Evolutionary conservation across 139 green algal genomes (phyloP).

Genomic region (Prasinococcaceae sp.): DNA sequence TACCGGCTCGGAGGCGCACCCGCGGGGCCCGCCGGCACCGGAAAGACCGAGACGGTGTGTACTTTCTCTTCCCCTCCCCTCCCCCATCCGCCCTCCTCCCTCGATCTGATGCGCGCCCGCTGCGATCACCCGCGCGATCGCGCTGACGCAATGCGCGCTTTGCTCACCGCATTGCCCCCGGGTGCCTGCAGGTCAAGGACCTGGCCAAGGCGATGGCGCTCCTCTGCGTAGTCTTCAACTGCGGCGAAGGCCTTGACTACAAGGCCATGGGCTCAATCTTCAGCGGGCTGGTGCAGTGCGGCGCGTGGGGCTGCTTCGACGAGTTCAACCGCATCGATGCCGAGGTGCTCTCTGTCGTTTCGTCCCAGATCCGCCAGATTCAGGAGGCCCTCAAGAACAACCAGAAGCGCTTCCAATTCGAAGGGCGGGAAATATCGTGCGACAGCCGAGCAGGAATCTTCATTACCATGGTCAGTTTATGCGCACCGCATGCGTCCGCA

Average conservation of each 20-base stretch:
- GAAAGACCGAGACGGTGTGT: constrained; percentile 67
- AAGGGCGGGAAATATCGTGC: constrained; percentile 59
- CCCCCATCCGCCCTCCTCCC: too few relatives aligned
- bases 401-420: constrained; percentile 63
- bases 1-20: constrained; percentile 61
- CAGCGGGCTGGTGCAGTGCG: constrained; percentile 62
- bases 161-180: too few relatives aligned
- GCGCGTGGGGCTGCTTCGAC: constrained; percentile 76
- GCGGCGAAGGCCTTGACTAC: constrained; percentile 71
- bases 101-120: too few relatives aligned
- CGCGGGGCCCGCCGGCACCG: constrained; percentile 57
- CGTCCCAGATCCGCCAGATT: constrained; percentile 38
- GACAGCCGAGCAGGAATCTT: constrained; percentile 59
- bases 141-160: too few relatives aligned
- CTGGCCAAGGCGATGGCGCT: constrained; percentile 63
- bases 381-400: constrained; percentile 72
- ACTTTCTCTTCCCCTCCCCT: too few relatives aligned
- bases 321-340: constrained; percentile 80
- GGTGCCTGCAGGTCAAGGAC: too few relatives aligned
- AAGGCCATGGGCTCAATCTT: constrained; percentile 77
- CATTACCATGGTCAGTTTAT: constrained; percentile 83
- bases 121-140: too few relatives aligned
- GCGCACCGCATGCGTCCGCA: too few relatives aligned
- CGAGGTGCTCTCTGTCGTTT: constrained; percentile 59
- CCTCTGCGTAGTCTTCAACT: constrained; percentile 82